Evolutionary conservation across 2,329 filamentous ascomycete species (phyloP), one percentile per base, ranked within the genome.

Genomic region (Fusarium austroafricanum): DNA sequence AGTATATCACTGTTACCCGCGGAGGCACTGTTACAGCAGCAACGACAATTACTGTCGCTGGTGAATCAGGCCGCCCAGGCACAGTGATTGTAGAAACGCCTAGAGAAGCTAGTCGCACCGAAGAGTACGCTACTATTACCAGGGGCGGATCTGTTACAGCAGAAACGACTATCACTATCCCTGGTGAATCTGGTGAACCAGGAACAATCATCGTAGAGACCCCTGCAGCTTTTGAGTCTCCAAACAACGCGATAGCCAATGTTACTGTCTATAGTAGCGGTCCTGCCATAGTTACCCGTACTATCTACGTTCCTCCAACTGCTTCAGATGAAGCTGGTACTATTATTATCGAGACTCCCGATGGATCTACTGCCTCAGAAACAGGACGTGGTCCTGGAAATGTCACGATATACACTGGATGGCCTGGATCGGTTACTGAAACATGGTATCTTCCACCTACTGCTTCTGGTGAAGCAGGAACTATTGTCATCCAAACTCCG

Each of bases 201-300:
- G 54, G 52, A 0, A 65, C 49, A 1, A 26, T 65, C 2, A 33
- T 65, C 4, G 4, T 65, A 2, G 47, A 65, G 17, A 65, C 39
- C 3, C 58, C 58, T 0, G 37, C 35, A 6, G 17, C 35, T 14
- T 57, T 43, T 15, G 42, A 60, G 51, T 47, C 42, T 23, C 51
- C 52, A 6, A 57, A 31, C 4, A 47, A 49, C 14, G 52, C 51
- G 1, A 12, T 42, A 2, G 42, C 35, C 4, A 64, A 65, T 3
- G 46, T 65, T 17, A 65, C 61, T 2, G 29, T 58, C 21, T 62
- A 44, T n/a, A 55, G 57, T 2, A 42, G 56, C 3, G 57, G 49
- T 1, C 37, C 60, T 12, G 29, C 43, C 37, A 42, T 28, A 3
- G 46, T 9, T 4, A 53, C 54, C 0, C 46, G 46, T 5, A 62